These are phyloP conservation scores for Avena sativa DNA, from an alignment of 176 grass and related monocot genomes.

Conservation along the genomic window DNA sequence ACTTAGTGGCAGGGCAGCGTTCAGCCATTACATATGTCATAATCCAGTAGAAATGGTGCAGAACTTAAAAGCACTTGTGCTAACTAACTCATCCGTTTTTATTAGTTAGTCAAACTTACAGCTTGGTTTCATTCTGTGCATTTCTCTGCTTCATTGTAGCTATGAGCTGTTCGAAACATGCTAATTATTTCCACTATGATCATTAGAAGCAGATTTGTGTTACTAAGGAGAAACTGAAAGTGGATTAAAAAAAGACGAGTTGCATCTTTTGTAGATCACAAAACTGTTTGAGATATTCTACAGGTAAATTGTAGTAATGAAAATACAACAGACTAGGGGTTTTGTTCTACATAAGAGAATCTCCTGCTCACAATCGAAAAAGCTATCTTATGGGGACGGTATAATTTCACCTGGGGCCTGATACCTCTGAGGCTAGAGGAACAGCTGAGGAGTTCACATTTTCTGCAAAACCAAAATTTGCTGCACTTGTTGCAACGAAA, in stretches of 20 bases:
- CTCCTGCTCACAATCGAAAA: neutral
- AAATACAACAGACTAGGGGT: neutral
- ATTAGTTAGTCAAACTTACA: neutral
- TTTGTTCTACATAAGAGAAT: neutral
- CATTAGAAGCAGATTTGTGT: neutral
- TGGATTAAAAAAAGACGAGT: neutral
- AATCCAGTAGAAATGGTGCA: neutral
- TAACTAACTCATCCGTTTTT: neutral
- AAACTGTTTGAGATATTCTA: neutral
- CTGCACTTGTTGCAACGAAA: constrained; percentile 20
- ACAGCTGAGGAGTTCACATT: constrained; percentile 8
- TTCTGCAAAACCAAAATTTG: neutral
- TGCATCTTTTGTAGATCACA: neutral
- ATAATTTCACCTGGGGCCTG: neutral
- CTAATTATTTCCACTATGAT: neutral
- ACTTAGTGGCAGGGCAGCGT: too few species aligned
- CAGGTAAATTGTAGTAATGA: neutral
- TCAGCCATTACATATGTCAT: neutral
- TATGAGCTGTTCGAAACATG: neutral
- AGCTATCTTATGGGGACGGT: neutral
- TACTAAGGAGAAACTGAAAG: neutral
- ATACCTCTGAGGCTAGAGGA: constrained; percentile 25
- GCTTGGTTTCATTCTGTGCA: neutral
- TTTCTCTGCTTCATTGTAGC: neutral
- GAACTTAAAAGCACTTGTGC: neutral